These are phyloP conservation scores for Mycena sanguinolenta DNA, from an alignment of 768 basidiomycete genomes.

Conservation along the genomic window DNA sequence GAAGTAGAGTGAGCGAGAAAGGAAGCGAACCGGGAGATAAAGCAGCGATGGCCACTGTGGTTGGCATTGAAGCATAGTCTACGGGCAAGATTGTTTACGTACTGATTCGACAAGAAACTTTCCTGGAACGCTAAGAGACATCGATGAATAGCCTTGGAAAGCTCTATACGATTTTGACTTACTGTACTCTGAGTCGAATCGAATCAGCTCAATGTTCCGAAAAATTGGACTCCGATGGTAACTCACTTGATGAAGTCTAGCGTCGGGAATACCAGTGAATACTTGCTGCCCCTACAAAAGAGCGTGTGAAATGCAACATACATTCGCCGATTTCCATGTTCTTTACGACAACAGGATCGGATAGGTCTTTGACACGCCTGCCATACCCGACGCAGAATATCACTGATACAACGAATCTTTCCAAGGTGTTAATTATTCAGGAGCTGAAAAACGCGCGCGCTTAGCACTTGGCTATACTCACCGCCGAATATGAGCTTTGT, in stretches of 20 bases:
- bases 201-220: background rate
- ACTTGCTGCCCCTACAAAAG: background rate
- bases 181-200: conserved; percentile 5
- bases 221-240: background rate
- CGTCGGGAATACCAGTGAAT: background rate
- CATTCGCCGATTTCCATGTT: conserved; percentile 13
- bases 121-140: conserved; percentile 1
- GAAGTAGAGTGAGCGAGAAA: background rate
- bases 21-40: conserved; percentile 8
- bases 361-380: background rate
- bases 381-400: conserved; percentile 15
- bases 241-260: conserved; percentile 19
- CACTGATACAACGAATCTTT: conserved; percentile 11
- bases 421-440: background rate
- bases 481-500: conserved; percentile 18
- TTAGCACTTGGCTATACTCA: background rate
- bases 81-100: background rate
- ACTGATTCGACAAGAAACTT: conserved; percentile 22
- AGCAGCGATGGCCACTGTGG: conserved; percentile 12
- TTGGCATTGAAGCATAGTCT: background rate
- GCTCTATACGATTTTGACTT: background rate
- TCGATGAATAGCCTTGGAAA: background rate
- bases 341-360: background rate
- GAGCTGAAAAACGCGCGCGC: background rate
- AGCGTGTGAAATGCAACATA: background rate